phyloP scores from a whole-genome alignment of 2,329 filamentous ascomycete genomes.

The Metarhizium sp. region DNA sequence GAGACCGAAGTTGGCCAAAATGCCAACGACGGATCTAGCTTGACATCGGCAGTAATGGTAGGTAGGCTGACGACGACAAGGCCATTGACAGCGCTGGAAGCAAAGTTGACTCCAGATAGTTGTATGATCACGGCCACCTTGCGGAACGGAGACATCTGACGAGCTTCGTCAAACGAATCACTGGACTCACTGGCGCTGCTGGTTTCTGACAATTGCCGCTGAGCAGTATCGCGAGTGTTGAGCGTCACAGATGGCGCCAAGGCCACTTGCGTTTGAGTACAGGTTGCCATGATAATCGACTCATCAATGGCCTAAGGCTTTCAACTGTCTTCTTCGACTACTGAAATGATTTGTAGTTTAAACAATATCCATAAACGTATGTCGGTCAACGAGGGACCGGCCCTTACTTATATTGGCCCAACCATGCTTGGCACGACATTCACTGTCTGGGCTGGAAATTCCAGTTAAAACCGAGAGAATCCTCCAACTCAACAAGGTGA shows the following conservation, averaged over 20 bases:
- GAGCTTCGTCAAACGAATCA: background rate
- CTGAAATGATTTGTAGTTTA: background rate
- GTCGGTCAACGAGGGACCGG: background rate
- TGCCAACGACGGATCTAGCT: constrained; percentile 21
- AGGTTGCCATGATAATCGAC: background rate
- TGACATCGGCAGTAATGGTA: constrained; percentile 27
- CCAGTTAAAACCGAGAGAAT: background rate
- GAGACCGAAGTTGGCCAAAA: constrained; percentile 31
- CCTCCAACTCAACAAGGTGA: background rate
- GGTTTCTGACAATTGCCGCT: background rate
- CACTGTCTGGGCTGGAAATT: background rate
- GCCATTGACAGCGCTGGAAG: constrained; percentile 3
- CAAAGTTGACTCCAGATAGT: constrained; percentile 2
- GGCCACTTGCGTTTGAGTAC: background rate
- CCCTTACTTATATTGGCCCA: background rate
- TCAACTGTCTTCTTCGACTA: background rate
- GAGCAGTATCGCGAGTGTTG: background rate
- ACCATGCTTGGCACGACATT: background rate
- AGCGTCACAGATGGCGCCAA: background rate
- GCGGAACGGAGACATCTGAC: background rate
- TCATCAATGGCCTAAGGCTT: background rate
- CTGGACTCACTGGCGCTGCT: background rate
- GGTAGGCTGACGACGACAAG: constrained; percentile 30
- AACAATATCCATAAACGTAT: no score
- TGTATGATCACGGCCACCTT: constrained; percentile 1